Percentiles rank a stretch among this genome's conserved stretches.
Conservation (phyloP, 805 yeast genomes). For the Debaryomyces prosopidis region DNA sequence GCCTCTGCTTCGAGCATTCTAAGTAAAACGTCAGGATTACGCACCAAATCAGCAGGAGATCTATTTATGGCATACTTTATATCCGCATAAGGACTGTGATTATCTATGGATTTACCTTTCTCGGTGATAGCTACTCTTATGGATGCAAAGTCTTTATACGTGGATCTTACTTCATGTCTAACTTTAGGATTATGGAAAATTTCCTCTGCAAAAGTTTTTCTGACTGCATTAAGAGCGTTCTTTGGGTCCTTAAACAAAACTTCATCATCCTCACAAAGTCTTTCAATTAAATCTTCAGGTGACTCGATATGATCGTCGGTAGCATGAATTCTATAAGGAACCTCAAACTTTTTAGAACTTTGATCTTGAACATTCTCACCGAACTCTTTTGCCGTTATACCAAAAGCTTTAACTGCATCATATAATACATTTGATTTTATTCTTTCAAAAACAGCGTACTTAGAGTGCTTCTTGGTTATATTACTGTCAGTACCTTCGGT, state of each 20-base stretch:
- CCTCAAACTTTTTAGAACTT: constrained; percentile 47
- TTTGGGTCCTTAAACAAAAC: constrained; percentile 56
- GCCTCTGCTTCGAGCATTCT: constrained; percentile 92
- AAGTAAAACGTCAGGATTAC: constrained; percentile 77
- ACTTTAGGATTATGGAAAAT: constrained; percentile 78
- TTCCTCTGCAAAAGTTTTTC: constrained; percentile 76
- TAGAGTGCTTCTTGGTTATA: constrained; percentile 53
- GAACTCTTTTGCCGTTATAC: constrained; percentile 75
- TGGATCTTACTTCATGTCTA: constrained; percentile 66
- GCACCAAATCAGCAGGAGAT: constrained; percentile 69
- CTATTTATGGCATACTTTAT: constrained; percentile 88
- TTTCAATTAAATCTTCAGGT: constrained; percentile 62
- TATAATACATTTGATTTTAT: constrained; percentile 64
- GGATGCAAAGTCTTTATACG: constrained; percentile 61
- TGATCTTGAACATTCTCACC: constrained; percentile 77
- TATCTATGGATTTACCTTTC: constrained; percentile 68
- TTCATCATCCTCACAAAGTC: constrained; percentile 44
- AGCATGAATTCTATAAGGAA: constrained; percentile 59
- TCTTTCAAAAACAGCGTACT: constrained; percentile 63
- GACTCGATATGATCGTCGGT: constrained; percentile 64
- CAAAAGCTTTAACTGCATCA: constrained; percentile 67
- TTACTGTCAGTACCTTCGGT: constrained; percentile 30
- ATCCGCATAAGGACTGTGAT: constrained; percentile 79
- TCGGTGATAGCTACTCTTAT: constrained; percentile 80
- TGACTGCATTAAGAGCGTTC: constrained; percentile 70